A percentile compares a stretch with the other conserved stretches of the same genome.
Evolutionary conservation across 805 yeast genomes (phyloP).

Genomic region (Suhomyces vadensis): DNA sequence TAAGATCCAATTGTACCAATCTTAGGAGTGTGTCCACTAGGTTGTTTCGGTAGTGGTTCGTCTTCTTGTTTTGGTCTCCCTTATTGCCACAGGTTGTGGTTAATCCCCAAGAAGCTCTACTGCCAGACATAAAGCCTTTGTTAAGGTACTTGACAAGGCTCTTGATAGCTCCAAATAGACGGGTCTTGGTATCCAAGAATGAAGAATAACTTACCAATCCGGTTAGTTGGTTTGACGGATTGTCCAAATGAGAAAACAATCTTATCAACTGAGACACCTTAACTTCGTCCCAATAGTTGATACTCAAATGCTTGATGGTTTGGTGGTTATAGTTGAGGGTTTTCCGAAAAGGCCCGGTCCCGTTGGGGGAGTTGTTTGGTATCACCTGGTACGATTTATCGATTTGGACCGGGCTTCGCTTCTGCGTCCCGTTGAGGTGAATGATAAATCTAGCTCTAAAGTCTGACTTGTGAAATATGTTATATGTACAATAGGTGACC

Average conservation of each 20-base stretch:
- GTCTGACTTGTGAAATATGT: slow-evolving; percentile 73
- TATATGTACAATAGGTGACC: slow-evolving; percentile 67
- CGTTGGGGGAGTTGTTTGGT: slow-evolving; percentile 11
- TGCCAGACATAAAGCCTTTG: slow-evolving; percentile 49
- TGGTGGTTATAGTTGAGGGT: slow-evolving; percentile 16
- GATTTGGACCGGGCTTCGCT: slow-evolving; percentile 26
- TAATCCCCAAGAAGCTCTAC: slow-evolving; percentile 34
- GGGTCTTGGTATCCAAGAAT: slow-evolving; percentile 26
- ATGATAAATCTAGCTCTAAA: slow-evolving; percentile 62
- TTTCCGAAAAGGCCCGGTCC: slow-evolving; percentile 13
- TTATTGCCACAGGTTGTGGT: slow-evolving; percentile 31
- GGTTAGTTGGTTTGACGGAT: slow-evolving; percentile 55
- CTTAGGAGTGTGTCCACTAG: slow-evolving; percentile 53
- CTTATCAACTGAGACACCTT: slow-evolving; percentile 60
- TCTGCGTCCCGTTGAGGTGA: slow-evolving; percentile 12
- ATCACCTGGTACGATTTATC: slow-evolving; percentile 35
- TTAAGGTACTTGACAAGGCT: slow-evolving; percentile 48
- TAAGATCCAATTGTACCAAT: slow-evolving; percentile 42
- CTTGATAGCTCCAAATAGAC: slow-evolving; percentile 24
- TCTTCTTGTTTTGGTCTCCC: slow-evolving; percentile 21
- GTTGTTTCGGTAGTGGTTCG: slow-evolving; percentile 43
- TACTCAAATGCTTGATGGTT: slow-evolving; percentile 18
- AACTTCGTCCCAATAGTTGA: slow-evolving; percentile 58
- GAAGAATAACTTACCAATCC: slow-evolving; percentile 55
- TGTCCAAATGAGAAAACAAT: slow-evolving; percentile 51